A percentile compares a stretch with the other conserved stretches of the same genome.
Evolutionary conservation across 2,329 filamentous ascomycete genomes (phyloP).

Genomic region (Verticillium albo-atrum): DNA sequence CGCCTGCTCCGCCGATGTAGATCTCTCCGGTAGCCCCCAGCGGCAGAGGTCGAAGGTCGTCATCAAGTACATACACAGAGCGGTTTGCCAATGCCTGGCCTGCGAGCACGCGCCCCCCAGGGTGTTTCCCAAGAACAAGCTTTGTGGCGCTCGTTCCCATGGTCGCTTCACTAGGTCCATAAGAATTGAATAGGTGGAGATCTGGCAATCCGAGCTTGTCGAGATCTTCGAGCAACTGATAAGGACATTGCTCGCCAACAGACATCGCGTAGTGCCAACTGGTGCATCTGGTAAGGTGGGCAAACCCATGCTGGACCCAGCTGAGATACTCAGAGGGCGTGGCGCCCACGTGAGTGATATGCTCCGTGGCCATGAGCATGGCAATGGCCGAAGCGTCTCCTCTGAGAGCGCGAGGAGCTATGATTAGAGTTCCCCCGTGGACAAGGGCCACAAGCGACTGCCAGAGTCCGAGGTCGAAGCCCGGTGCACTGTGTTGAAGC

Average conservation of each 20-base stretch:
- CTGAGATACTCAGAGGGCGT: conserved; percentile 36
- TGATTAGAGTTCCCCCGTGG: conserved; percentile 28
- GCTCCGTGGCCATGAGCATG: conserved; percentile 27
- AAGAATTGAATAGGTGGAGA: conserved; percentile 18
- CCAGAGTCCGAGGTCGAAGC: conserved; percentile 35
- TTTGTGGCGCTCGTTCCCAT: no score
- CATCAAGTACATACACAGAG: conserved; percentile 36
- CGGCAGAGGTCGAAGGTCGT: conserved; percentile 26
- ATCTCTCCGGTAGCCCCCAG: conserved; percentile 29
- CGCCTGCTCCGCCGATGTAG: conserved; percentile 24
- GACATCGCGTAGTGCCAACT: conserved; percentile 12
- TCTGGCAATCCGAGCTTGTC: not conserved
- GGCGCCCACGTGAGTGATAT: conserved; percentile 30
- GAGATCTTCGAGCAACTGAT: conserved; percentile 3
- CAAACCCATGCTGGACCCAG: conserved; percentile 20
- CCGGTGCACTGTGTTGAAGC: conserved; percentile 33
- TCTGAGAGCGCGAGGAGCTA: conserved; percentile 24
- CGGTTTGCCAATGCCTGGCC: conserved; percentile 22
- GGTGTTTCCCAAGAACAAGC: no score
- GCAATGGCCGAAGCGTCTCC: conserved; percentile 28
- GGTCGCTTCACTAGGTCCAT: conserved; percentile 24
- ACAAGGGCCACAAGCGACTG: conserved; percentile 31
- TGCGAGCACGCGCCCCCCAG: no score
- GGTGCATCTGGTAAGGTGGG: conserved; percentile 3
- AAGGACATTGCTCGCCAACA: no score